Evolutionary conservation across 2,329 filamentous ascomycete genomes (phyloP), one percentile per base, ranked within the genome.

Genomic region (Fusarium graminum): DNA sequence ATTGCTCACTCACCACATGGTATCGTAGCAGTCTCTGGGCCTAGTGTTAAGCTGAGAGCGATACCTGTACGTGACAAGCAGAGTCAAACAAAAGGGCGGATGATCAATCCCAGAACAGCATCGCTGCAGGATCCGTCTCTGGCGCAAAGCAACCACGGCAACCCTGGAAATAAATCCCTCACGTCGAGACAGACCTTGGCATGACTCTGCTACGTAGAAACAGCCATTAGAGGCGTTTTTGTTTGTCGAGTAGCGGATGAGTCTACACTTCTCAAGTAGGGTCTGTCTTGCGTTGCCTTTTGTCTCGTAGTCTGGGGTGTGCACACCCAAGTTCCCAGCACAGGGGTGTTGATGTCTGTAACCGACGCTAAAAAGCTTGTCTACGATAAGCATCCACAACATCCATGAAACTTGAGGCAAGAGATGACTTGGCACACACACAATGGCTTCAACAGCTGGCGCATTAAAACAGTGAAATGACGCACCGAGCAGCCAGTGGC

Each of bases 361-460:
- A 16, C 19, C 17, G 36, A 3, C 62, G 56, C 62, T 66, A 65
- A 66, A 65, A 65, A 65, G 62, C 62, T 65, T 65, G 58, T 65
- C 44, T 66, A 1, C 1, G 17, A 57, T 38, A 61, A 42, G 22
- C 44, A 41, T 40, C 34, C 34, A 39, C 34, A 36, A 36, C 34
- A 36, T 36, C 34, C 34, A 36, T 36, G 34, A 16, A 16, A 9
- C 5, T 36, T n/a, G 34, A n/a, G 16, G 34, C n/a, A 36, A 17
- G 34, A n/a, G 16, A 34, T n/a, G 32, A 34, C 32, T 34, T 34
- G 16, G 9, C 13, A 6, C 22, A 22, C 22, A 22, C 22, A 22
- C 22, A 22, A 22, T 22, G 22, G 30, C 12, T 32, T 36, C 5
- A 29, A 9, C 16, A 36, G 3, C 9, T 7, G 16, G 16, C n/a